Evolutionary conservation across 208 protist species (phyloP), one percentile per base, ranked within the genome.

Genomic region (Leishmania gerbilli): DNA sequence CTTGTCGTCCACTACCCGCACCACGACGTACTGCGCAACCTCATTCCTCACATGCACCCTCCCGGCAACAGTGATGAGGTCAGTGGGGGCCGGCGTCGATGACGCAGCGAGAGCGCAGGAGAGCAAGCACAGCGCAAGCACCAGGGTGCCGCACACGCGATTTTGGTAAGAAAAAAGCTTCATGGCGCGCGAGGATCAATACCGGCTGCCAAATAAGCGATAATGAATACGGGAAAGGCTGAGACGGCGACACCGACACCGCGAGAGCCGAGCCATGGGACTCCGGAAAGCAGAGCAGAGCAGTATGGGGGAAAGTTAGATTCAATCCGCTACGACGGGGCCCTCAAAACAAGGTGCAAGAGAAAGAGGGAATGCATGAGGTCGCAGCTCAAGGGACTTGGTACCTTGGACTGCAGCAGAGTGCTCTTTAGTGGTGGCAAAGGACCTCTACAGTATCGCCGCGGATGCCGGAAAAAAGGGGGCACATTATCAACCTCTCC

Each of bases 1-100:
- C 56, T 64, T 75, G 56, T 87, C 84, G 58, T 96, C 89, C 76
- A 96, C 82, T 0, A 88, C 90, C 47, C 88, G 90, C 64, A 96
- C 84, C 56, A 92, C 83, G 3, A 96, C 74, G 79, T 91, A 96
- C 47, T 82, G 89, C 34, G 76, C 76, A 27, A 87, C 87, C 13
- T 87, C 84, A 4, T 68, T 40, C n/a, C 79, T 27, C 64, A 87
- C 86, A 27, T 89, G 79, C 34, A 96, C 91, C 67, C 90, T 89
- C 11, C 92, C 92, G 1, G 91, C 91, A 37, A 96, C 76, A 9
- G 84, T 80, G 27, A 85, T 56, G 8, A 65, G n/a, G 0, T 77
- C 42, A n/a, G 58, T 34, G 42, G 69, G 65, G 17, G 49, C 62
- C 51, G 65, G 40, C 11, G 77, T 56, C 1, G 75, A 58, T 27